Percentiles rank a stretch among this genome's conserved stretches.
Conservation (phyloP, 257 asterid genomes). For the Anisodus tanguticus region DNA sequence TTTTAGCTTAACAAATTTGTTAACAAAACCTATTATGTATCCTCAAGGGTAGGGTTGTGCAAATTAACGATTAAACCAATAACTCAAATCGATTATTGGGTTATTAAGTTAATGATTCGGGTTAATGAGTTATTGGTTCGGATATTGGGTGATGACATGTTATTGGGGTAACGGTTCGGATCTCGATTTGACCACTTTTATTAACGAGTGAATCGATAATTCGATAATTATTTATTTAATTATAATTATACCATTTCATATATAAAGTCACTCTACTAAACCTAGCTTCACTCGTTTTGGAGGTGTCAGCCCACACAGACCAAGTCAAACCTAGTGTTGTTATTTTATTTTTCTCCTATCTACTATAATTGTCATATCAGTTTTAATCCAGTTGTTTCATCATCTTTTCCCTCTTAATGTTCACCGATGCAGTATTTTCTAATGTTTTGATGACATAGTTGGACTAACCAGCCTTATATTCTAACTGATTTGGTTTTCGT, state of each 20-base stretch:
- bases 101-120: too few species aligned
- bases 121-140: too few species aligned
- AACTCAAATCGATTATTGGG: too few species aligned
- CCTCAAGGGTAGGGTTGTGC: too few species aligned
- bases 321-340: not conserved
- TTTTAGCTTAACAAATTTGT: not conserved
- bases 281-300: not conserved
- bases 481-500: not conserved
- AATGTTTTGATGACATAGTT: not conserved
- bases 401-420: constrained; percentile 12
- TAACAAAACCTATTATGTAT: not conserved
- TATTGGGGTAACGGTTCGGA: too few species aligned
- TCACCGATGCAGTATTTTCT: not conserved
- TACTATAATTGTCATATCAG: constrained; percentile 1
- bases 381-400: not conserved
- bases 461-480: not conserved
- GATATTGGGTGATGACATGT: too few species aligned
- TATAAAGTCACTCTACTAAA: too few species aligned
- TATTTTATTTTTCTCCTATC: not conserved
- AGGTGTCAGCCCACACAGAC: not conserved
- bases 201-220: too few species aligned
- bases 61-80: too few species aligned
- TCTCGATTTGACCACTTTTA: too few species aligned
- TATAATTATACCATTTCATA: too few species aligned
- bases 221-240: too few species aligned